Evolutionary conservation across 2,329 filamentous ascomycete species (phyloP).

Genomic region (Neofusicoccum laricinum): DNA sequence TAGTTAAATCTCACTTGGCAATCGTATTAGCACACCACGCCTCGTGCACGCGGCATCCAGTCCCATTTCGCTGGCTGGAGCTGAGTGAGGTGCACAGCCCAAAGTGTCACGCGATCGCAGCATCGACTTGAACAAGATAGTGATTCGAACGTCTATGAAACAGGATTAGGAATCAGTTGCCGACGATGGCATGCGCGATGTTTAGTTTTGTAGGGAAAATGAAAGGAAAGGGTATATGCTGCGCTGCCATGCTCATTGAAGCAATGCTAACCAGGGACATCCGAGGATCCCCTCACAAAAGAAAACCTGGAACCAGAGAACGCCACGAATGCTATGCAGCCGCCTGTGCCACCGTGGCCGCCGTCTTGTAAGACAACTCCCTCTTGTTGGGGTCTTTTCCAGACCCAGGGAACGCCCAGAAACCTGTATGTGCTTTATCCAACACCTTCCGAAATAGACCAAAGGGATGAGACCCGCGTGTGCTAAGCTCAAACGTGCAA

Average conservation of each 20-base stretch:
- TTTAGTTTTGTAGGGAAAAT: constrained; percentile 4
- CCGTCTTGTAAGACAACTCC: neutral
- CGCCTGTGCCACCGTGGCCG: constrained; percentile 4
- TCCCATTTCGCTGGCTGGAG: neutral
- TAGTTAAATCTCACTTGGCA: neutral
- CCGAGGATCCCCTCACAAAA: neutral
- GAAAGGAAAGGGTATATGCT: constrained; percentile 16
- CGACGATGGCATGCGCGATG: neutral
- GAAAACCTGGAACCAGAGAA: constrained; percentile 9
- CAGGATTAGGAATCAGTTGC: neutral
- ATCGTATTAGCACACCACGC: neutral
- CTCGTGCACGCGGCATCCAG: neutral
- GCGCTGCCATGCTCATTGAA: constrained; percentile 12
- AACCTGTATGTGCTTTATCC: neutral
- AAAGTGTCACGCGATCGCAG: neutral
- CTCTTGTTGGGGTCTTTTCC: neutral
- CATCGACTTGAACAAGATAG: neutral
- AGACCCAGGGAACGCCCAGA: neutral
- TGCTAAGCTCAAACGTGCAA: neutral
- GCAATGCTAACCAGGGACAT: constrained; percentile 10
- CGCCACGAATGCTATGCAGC: constrained; percentile 16
- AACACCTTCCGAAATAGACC: neutral
- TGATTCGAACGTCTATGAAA: neutral
- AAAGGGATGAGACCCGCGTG: neutral
- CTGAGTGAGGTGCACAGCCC: neutral